phyloP scores from a whole-genome alignment of 176 grass and related monocot species.

The Poa pratensis region DNA sequence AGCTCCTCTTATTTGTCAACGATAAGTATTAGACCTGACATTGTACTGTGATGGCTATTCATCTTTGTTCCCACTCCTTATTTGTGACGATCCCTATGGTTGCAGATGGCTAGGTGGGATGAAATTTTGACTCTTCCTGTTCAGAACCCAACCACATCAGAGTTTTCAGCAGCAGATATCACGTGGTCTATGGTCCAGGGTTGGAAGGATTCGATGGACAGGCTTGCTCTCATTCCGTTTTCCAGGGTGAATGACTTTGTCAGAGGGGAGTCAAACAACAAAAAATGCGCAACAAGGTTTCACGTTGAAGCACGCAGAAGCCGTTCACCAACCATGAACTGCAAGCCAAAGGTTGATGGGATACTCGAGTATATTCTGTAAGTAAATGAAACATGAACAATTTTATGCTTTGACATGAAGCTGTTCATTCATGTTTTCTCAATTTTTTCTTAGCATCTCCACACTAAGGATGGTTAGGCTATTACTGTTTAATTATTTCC shows the following conservation, averaged over 20 bases:
- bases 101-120: slow-evolving; percentile 95
- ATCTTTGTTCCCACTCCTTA: not conserved
- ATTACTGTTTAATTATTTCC: slow-evolving; percentile 5
- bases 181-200: slow-evolving; percentile 91
- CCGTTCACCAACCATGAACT: slow-evolving; percentile 60
- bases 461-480: not conserved
- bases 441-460: slow-evolving; percentile 1
- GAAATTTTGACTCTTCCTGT: slow-evolving; percentile 90
- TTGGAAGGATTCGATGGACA: slow-evolving; percentile 87
- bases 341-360: slow-evolving; percentile 96
- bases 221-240: slow-evolving; percentile 90
- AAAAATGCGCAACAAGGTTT: slow-evolving; percentile 82
- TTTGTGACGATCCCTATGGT: not conserved
- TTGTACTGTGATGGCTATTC: not conserved
- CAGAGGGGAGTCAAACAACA: slow-evolving; percentile 86
- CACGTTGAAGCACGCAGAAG: slow-evolving; percentile 89
- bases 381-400: slow-evolving; percentile 44
- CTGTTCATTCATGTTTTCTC: slow-evolving; percentile 16
- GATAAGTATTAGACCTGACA: not conserved
- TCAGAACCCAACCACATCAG: slow-evolving; percentile 75
- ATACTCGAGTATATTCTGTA: slow-evolving; percentile 98
- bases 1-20: not conserved
- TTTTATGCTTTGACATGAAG: not conserved
- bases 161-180: slow-evolving; percentile 88
- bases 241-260: slow-evolving; percentile 90